A percentile compares a stretch with the other conserved stretches of the same genome.
Evolutionary conservation across 2,329 filamentous ascomycete species (phyloP).

Genomic region (Arthrocladium fulminans): DNA sequence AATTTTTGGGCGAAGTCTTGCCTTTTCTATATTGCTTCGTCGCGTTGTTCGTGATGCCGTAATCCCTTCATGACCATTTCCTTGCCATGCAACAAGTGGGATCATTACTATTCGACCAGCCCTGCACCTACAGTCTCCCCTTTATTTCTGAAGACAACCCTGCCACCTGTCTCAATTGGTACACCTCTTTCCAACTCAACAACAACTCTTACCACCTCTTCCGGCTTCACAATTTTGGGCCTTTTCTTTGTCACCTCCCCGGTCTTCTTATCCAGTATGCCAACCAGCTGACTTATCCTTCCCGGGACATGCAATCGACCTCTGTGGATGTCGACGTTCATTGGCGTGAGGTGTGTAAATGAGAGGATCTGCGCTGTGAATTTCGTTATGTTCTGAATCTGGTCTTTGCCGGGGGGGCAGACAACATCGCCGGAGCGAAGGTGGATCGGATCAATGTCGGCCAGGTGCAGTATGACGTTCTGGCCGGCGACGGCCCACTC

Average conservation of each 20-base stretch:
- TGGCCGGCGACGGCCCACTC: conserved; percentile 94
- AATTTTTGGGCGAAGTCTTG: no score
- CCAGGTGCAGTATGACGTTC: conserved; percentile 73
- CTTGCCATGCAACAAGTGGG: no score
- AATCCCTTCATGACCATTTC: no score
- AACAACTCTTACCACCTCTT: conserved; percentile 63
- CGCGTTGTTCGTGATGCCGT: no score
- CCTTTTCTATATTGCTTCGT: no score
- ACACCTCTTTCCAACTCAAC: conserved; percentile 61
- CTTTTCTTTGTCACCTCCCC: conserved; percentile 72
- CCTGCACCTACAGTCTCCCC: conserved; percentile 85
- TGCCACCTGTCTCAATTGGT: conserved; percentile 68
- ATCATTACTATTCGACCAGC: conserved; percentile 69
- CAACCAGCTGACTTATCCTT: conserved; percentile 61
- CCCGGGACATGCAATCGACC: conserved; percentile 74
- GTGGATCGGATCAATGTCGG: conserved; percentile 75
- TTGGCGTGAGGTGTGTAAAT: conserved; percentile 82
- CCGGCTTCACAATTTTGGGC: conserved; percentile 74
- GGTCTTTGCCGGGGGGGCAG: conserved; percentile 54
- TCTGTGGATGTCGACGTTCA: conserved; percentile 79
- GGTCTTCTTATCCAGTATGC: conserved; percentile 67
- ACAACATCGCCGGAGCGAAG: conserved; percentile 77
- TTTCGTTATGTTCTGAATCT: conserved; percentile 60
- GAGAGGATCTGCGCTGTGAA: conserved; percentile 80
- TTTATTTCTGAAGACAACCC: conserved; percentile 69